Evolutionary conservation across 148 eudicot genomes (phyloP).

Genomic region (Camellia lanceoleosa): DNA sequence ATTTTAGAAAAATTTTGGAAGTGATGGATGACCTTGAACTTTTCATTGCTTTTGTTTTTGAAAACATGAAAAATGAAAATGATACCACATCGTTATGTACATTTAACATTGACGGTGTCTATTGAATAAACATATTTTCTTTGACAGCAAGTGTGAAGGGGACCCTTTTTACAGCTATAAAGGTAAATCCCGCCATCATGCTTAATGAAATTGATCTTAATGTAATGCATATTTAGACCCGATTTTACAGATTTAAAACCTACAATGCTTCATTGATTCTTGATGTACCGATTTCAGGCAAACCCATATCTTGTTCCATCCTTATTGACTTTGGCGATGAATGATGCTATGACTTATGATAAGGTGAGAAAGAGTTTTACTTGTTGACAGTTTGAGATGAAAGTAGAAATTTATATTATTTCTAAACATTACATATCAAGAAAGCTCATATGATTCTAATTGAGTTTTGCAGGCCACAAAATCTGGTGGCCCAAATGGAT

Average conservation of each 20-base stretch:
- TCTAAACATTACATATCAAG: background rate
- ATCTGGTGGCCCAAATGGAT: constrained; percentile 98
- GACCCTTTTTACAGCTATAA: constrained; percentile 59
- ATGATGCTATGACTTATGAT: constrained; percentile 85
- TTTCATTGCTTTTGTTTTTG: too few species aligned
- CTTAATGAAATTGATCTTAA: background rate
- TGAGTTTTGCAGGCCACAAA: constrained; percentile 74
- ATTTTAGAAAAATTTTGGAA: too few species aligned
- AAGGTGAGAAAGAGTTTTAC: constrained; percentile 51
- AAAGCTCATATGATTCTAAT: constrained; percentile 30
- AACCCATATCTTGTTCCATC: constrained; percentile 71
- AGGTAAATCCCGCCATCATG: constrained; percentile 40
- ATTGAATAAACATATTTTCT: constrained; percentile 16
- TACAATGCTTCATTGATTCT: constrained; percentile 13
- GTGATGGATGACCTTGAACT: too few species aligned
- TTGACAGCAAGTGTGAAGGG: constrained; percentile 66
- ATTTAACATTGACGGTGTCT: background rate
- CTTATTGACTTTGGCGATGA: constrained; percentile 69
- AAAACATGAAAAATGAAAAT: too few species aligned
- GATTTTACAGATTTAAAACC: background rate
- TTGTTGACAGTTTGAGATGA: background rate
- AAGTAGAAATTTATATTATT: constrained; percentile 10
- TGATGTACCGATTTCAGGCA: constrained; percentile 37
- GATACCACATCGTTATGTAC: background rate
- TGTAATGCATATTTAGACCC: background rate